Percentiles rank a stretch among this genome's conserved stretches.
These are phyloP conservation scores for Cutaneotrichosporon sp. DNA, from an alignment of 1,284 basidiomycete species.

Conservation along the genomic window DNA sequence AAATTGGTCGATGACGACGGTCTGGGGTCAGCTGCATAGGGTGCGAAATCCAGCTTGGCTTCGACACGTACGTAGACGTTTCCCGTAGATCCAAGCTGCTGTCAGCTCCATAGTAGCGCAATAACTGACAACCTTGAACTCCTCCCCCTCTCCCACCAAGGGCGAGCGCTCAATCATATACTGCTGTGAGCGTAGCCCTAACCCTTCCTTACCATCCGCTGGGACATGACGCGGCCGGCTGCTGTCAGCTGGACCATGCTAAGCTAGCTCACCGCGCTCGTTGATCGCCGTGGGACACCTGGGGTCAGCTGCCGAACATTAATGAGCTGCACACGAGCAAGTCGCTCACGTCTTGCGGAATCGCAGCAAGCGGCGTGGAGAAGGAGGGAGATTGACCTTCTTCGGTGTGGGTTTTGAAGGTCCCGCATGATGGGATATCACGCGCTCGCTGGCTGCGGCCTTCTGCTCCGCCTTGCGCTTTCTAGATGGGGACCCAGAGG, in stretches of 20 bases:
- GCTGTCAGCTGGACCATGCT: neutral
- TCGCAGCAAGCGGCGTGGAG: too few relatives aligned
- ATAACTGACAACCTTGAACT: conserved; percentile 24
- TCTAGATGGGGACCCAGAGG: too few relatives aligned
- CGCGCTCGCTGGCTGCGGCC: too few relatives aligned
- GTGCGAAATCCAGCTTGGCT: too few relatives aligned
- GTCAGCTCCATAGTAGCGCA: neutral
- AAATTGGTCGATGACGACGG: conserved; percentile 20
- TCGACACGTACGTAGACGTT: neutral
- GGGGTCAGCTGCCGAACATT: neutral
- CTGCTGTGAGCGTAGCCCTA: conserved; percentile 1
- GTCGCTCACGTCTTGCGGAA: too few relatives aligned
- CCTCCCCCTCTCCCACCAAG: neutral
- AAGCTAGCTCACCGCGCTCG: neutral
- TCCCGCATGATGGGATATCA: too few relatives aligned
- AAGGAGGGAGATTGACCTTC: too few relatives aligned
- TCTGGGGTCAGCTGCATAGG: conserved; percentile 18
- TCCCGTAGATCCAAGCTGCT: conserved; percentile 7
- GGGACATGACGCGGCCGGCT: conserved; percentile 33
- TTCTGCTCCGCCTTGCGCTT: too few relatives aligned
- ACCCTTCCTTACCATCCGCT: conserved; percentile 27
- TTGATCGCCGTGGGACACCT: conserved; percentile 2
- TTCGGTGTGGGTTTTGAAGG: too few relatives aligned
- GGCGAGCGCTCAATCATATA: conserved; percentile 26
- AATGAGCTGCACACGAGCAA: too few relatives aligned